Evolutionary conservation across 2,329 filamentous ascomycete genomes (phyloP).

Genomic region (Aspergillus ustus): DNA sequence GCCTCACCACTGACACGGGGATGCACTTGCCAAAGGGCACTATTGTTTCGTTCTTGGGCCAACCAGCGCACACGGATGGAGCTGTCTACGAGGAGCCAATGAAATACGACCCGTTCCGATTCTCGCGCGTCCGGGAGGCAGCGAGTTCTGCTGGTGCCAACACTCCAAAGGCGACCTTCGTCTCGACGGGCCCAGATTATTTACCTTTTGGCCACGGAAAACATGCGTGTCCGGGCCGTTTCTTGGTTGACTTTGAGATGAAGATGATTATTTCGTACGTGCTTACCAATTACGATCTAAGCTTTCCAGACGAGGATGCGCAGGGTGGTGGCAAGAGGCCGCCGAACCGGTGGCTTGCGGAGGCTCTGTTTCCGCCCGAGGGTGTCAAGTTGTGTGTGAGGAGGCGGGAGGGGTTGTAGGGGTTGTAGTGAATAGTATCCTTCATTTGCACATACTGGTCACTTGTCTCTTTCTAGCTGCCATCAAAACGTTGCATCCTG

Average conservation of each 20-base stretch:
- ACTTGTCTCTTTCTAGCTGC: no score
- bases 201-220: constrained; percentile 11
- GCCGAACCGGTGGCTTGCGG: constrained; percentile 20
- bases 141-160: neutral
- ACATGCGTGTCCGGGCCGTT: constrained; percentile 14
- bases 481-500: no score
- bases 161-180: constrained; percentile 13
- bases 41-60: constrained; percentile 24
- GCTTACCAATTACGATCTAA: constrained; percentile 10
- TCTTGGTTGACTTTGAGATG: constrained; percentile 20
- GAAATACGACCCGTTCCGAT: constrained; percentile 51
- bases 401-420: no score
- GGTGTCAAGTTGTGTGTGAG: constrained; percentile 11
- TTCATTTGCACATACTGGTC: no score
- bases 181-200: constrained; percentile 17
- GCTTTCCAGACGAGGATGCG: constrained; percentile 22
- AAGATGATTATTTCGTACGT: constrained; percentile 23
- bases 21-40: constrained; percentile 22
- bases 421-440: no score
- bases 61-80: constrained; percentile 31
- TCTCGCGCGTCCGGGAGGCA: constrained; percentile 35
- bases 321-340: constrained; percentile 14
- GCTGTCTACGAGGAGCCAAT: constrained; percentile 39
- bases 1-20: constrained; percentile 23
- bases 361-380: constrained; percentile 14